Evolutionary conservation across 495 filamentous ascomycete species (phyloP), one percentile per base, ranked within the genome.

Genomic region (Trichoderma virens): DNA sequence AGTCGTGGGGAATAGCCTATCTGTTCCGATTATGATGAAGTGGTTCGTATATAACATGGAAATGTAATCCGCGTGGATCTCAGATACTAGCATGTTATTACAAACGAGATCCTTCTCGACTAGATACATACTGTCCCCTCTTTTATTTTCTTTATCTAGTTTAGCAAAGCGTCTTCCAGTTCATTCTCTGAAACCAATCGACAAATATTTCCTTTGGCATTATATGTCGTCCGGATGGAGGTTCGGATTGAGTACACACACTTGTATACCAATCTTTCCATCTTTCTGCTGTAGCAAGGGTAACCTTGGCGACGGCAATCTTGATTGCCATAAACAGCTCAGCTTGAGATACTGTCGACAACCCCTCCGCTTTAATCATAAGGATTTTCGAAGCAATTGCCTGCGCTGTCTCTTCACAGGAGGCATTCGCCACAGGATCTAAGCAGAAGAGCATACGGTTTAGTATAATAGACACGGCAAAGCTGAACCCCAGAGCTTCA

Each of bases 1-100:
- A 47, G 43, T 47, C 43, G 20, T 56, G 51, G 25, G 25, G 51
- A 51, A 56, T 56, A 56, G 51, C 51, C 51, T 56, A 56, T 56
- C 25, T 25, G 51, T 13, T n/a, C 3, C 51, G 51, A 30, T 30
- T 56, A 56, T 16, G 30, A 56, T 27, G 18, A 23, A 23, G 5
- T 27, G 20, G 5, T 4, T 20, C n/a, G n/a, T 20, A 20, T 25
- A 27, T 8, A 20, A 51, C n/a, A 25, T n/a, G 16, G 4, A n/a
- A 51, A n/a, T 47, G 3, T 23, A 47, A 4, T 47, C 20, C 43
- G 20, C 13, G 14, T 23, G 2, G 8, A 39, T 39, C 2, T 4
- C 38, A 39, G 38, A 2, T 39, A 41, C 14, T 25, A n/a, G 18
- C 20, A 23, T 20, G 20, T 0, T 23, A 47, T 47, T 47, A 16